phyloP scores from a whole-genome alignment of 2,329 filamentous ascomycete species.

The Didymella glomerata region DNA sequence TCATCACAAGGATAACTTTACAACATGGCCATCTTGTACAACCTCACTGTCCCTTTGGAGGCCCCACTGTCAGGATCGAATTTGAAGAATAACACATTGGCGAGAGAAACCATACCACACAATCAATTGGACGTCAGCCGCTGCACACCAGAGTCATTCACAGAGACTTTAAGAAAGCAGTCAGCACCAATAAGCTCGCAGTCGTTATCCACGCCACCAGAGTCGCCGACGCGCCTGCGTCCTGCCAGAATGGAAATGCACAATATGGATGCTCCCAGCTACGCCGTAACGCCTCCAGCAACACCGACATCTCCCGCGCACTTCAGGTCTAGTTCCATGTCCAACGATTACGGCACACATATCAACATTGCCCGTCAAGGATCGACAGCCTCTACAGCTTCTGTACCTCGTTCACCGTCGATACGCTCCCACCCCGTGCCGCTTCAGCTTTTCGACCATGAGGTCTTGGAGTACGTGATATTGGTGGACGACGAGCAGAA shows the following conservation, averaged over 20 bases:
- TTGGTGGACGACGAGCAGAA: slow-evolving; percentile 31
- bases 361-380: slow-evolving; percentile 33
- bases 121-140: slow-evolving; percentile 9
- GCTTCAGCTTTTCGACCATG: slow-evolving; percentile 35
- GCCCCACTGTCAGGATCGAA: slow-evolving; percentile 2
- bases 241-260: slow-evolving; percentile 29
- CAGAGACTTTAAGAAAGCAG: not conserved
- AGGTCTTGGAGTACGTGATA: slow-evolving; percentile 41
- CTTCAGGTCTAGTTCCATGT: slow-evolving; percentile 31
- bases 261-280: slow-evolving; percentile 27
- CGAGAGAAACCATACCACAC: not conserved
- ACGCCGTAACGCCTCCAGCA: slow-evolving; percentile 39
- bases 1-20: slow-evolving; percentile 19
- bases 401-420: slow-evolving; percentile 27
- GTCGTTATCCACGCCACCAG: slow-evolving; percentile 38
- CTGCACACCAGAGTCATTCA: not conserved
- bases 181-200: slow-evolving; percentile 14
- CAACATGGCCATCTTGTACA: slow-evolving; percentile 26
- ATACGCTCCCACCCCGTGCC: slow-evolving; percentile 34
- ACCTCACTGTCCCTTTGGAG: slow-evolving; percentile 16
- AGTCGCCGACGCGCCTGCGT: slow-evolving; percentile 34
- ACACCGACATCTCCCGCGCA: slow-evolving; percentile 40
- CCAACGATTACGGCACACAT: slow-evolving; percentile 28
- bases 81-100: not conserved
- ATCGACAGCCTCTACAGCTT: slow-evolving; percentile 29